These are phyloP conservation scores for Suillus discolor DNA, from an alignment of 768 basidiomycete species.

Conservation along the genomic window DNA sequence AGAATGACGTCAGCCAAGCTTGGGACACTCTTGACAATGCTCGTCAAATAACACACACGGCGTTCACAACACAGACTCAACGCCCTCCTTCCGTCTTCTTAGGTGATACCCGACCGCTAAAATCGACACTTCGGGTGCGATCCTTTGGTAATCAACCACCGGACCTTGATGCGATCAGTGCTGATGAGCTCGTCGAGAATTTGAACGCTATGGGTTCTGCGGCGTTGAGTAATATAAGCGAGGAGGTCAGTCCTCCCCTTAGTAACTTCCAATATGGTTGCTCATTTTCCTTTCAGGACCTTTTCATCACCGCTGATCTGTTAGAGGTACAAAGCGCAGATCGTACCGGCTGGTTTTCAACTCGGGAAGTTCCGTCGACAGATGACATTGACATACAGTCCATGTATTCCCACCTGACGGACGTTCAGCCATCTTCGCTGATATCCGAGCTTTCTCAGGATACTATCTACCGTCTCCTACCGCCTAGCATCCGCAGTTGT, in stretches of 20 bases:
- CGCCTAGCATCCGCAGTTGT: constrained; percentile 75
- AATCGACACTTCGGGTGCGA: constrained; percentile 13
- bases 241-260: constrained; percentile 54
- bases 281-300: constrained; percentile 49
- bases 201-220: constrained; percentile 77
- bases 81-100: constrained; percentile 49
- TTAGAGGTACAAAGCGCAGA: constrained; percentile 82
- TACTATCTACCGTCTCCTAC: constrained; percentile 70
- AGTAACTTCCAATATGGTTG: constrained; percentile 11
- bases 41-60: constrained; percentile 40
- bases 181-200: constrained; percentile 76
- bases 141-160: constrained; percentile 49
- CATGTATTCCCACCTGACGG: constrained; percentile 72
- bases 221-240: constrained; percentile 73
- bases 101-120: constrained; percentile 27
- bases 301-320: constrained; percentile 75
- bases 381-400: constrained; percentile 80
- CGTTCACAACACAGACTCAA: constrained; percentile 59
- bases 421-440: constrained; percentile 71
- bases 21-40: constrained; percentile 48
- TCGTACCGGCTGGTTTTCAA: constrained; percentile 74
- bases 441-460: constrained; percentile 75
- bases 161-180: constrained; percentile 61
- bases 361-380: constrained; percentile 52
- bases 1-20: constrained; percentile 49